These are phyloP conservation scores for Penicillium psychrosexuale DNA, from an alignment of 2,329 filamentous ascomycete species.

Conservation along the genomic window DNA sequence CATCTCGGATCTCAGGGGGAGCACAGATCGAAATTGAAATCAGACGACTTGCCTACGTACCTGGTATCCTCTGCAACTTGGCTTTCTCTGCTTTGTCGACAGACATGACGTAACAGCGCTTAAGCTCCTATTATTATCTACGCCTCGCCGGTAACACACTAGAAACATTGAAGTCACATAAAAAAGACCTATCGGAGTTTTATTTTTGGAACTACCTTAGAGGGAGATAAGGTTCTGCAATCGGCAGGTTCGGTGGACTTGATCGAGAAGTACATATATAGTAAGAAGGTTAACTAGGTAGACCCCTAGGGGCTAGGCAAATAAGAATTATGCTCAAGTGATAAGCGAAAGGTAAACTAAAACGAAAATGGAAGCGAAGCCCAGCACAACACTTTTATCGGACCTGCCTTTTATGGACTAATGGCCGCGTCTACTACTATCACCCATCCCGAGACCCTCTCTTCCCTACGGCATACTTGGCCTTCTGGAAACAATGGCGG, in stretches of 20 bases:
- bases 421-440: neutral
- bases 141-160: neutral
- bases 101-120: too few species aligned
- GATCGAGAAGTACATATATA: neutral
- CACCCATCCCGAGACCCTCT: neutral
- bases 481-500: neutral
- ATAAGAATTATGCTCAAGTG: neutral
- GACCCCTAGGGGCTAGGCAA: too few species aligned
- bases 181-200: neutral
- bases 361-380: neutral
- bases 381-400: neutral
- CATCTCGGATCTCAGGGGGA: neutral
- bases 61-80: neutral
- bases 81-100: neutral
- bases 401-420: neutral
- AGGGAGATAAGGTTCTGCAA: neutral
- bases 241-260: neutral
- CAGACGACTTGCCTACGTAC: neutral
- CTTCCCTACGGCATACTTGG: neutral
- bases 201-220: neutral
- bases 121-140: neutral
- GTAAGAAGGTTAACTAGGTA: neutral
- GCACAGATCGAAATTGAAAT: neutral
- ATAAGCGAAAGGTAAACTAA: neutral
- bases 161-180: neutral